Evolutionary conservation across 805 yeast genomes (phyloP).

Genomic region (Kurtzmaniella cleridarum): DNA sequence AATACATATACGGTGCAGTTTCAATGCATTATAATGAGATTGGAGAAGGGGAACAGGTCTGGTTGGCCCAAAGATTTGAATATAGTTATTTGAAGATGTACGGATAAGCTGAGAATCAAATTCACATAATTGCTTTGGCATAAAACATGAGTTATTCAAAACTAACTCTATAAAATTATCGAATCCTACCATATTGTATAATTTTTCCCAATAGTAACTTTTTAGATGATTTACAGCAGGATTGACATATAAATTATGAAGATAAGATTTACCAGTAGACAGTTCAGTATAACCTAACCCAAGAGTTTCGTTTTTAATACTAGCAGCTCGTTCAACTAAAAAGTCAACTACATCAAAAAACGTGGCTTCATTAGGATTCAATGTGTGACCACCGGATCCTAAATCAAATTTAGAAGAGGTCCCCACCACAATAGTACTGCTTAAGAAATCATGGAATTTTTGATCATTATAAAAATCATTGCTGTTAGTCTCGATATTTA

Average conservation of each 20-base stretch:
- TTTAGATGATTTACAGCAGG: constrained; percentile 38
- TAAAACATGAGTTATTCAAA: constrained; percentile 27
- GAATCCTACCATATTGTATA: constrained; percentile 37
- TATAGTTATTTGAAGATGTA: constrained; percentile 4
- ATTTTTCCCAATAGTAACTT: constrained; percentile 36
- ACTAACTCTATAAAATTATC: constrained; percentile 34
- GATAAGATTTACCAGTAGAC: constrained; percentile 21
- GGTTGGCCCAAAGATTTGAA: constrained; percentile 23
- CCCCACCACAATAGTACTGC: neutral
- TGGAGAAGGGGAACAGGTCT: too few relatives aligned
- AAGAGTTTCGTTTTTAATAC: too few relatives aligned
- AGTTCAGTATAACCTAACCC: too few relatives aligned
- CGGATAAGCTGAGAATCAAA: neutral
- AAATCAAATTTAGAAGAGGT: too few relatives aligned
- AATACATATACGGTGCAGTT: too few relatives aligned
- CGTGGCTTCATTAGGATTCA: too few relatives aligned
- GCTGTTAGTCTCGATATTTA: neutral
- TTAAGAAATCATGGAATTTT: constrained; percentile 3
- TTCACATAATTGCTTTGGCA: neutral
- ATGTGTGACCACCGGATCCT: too few relatives aligned
- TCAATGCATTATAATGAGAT: too few relatives aligned
- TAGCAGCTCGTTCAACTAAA: constrained; percentile 19
- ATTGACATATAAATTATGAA: constrained; percentile 25
- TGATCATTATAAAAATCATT: constrained; percentile 3
- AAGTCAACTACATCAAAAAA: constrained; percentile 35